Base-by-base conservation (phyloP, 192 early-diverging fungal species). In the Coemansia sp. region DNA sequence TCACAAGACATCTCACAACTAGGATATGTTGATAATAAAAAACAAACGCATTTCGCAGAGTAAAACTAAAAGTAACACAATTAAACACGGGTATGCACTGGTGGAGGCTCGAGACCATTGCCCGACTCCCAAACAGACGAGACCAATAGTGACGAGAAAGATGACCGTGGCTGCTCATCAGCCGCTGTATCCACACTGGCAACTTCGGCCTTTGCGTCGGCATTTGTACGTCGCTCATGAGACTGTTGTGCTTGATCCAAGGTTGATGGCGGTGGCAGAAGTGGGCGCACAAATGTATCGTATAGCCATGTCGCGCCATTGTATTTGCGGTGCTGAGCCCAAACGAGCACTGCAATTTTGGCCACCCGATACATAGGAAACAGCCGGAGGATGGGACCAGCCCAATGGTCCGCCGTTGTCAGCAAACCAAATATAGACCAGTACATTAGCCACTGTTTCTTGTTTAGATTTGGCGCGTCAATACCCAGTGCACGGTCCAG, bases 361-460 rank as follows among this genome's bases (percentile, higher is more conserved):
- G 71, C 75, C 13, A 73, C 19, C 35, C 75, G 66, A 47, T 78
- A 78, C 70, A 78, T 66, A 11, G 75, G 75, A n/a, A 78, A 78
- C 50, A 78, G 62, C 11, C 67, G 62, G 51, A 78, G 57, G 50
- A 78, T 73, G 11, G 75, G 67, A 4, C 75, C 75, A 0, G 75
- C 76, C 76, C 76, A 78, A 61, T 78, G 76, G 58, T 78, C 76
- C 2, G 76, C 76, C 0, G 76, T 78, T 32, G 76, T 78, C 18
- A 78, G 64, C 13, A 73, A 62, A 38, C 76, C 76, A 32, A 73
- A 78, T 39, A 78, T 73, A 20, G 76, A 61, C 76, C 76, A 78
- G 20, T 78, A 78, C 76, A 73, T 78, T 23, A 78, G 67, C 76
- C 76, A 78, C 61, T 78, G 76, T 60, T 78, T 78, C 52, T 73